A percentile compares a stretch with the other conserved stretches of the same genome.
Evolutionary conservation across 176 grass and related monocot species (phyloP).

Genomic region (Otatea glauca): DNA sequence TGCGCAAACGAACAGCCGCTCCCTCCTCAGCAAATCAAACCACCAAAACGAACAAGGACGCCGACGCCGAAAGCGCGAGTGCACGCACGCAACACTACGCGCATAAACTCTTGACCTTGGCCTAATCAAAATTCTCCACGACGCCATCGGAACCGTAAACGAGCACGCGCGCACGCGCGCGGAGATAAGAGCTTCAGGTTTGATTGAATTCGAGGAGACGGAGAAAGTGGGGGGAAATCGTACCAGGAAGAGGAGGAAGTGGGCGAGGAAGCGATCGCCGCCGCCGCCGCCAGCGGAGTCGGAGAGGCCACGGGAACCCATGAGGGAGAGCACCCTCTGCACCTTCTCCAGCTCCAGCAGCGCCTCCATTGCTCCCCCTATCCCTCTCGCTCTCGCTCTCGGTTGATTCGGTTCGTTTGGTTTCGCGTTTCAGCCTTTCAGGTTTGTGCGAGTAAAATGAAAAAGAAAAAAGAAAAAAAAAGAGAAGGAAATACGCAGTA

Average conservation of each 20-base stretch:
- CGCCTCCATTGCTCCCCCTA: constrained; percentile 58
- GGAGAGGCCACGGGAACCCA: constrained; percentile 54
- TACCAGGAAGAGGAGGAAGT: constrained; percentile 82
- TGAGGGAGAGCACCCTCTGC: constrained; percentile 70
- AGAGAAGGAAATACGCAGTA: neutral
- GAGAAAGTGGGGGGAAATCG: neutral
- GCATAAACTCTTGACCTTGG: neutral
- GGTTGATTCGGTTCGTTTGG: neutral
- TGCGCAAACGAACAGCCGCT: neutral
- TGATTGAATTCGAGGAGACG: neutral
- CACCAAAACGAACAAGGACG: neutral
- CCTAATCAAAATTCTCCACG: neutral
- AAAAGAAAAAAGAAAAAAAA: neutral
- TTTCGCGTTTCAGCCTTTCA: neutral
- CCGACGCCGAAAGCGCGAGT: neutral
- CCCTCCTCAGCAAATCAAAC: neutral
- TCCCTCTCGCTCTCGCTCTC: neutral
- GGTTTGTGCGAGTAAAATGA: neutral
- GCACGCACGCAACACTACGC: neutral
- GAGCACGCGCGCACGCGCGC: neutral
- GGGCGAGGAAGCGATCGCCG: constrained; percentile 70
- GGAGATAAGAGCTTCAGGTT: neutral
- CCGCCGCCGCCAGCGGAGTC: neutral
- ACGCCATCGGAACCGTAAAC: neutral
- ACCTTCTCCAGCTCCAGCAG: constrained; percentile 71